Conservation (phyloP, 2,329 filamentous ascomycete genomes). For the Drechslerella dactyloides region DNA sequence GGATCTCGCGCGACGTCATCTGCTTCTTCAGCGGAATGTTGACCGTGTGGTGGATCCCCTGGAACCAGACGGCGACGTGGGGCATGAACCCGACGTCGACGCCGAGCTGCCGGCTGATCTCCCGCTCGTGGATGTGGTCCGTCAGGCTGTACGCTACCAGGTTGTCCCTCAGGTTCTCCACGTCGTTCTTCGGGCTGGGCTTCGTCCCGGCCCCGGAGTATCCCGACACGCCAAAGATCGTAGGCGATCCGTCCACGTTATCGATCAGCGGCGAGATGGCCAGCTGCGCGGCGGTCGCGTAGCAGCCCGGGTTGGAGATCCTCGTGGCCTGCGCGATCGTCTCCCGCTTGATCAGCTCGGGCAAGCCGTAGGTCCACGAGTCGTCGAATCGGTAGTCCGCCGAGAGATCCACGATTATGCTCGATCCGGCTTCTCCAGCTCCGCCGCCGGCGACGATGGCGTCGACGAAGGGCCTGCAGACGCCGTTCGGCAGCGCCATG, state of each 20-base stretch:
- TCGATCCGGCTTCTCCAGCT: conserved; percentile 63
- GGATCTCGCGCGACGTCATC: conserved; percentile 89
- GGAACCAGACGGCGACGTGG: conserved; percentile 96
- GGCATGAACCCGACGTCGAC: conserved; percentile 82
- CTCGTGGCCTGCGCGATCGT: conserved; percentile 78
- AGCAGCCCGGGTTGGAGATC: conserved; percentile 93
- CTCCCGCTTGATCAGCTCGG: conserved; percentile 78
- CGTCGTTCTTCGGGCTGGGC: conserved; percentile 90
- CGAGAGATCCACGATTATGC: conserved; percentile 89
- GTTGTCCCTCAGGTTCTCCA: conserved; percentile 81
- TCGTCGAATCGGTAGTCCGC: conserved; percentile 92
- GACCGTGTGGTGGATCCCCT: conserved; percentile 81
- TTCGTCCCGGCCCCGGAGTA: conserved; percentile 96
- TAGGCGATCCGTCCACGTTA: conserved; percentile 78
- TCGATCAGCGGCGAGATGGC: conserved; percentile 82
- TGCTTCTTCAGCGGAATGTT: conserved; percentile 83
- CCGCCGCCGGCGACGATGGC: conserved; percentile 72
- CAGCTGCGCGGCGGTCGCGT: conserved; percentile 89
- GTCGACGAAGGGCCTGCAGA: conserved; percentile 92
- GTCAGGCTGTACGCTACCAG: conserved; percentile 89
- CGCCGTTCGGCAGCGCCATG: conserved; percentile 93
- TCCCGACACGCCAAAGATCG: conserved; percentile 87
- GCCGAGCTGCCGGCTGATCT: conserved; percentile 81
- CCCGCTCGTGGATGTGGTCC: conserved; percentile 92
- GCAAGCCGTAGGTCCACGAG: conserved; percentile 86